Evolutionary conservation across 306 rosid genomes (phyloP), one percentile per base, ranked within the genome.

Genomic region (Pueraria montana): DNA sequence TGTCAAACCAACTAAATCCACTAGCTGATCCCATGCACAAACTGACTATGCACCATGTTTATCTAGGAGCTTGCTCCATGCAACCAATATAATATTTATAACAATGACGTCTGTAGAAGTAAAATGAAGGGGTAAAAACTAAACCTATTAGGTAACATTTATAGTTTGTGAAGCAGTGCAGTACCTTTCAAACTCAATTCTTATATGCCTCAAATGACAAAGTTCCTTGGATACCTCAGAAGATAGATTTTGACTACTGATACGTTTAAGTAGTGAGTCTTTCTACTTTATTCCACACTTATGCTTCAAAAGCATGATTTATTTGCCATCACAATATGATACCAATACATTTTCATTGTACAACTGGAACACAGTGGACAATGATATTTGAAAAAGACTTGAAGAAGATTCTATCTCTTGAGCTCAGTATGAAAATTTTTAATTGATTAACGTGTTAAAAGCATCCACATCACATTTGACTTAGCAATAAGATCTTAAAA

Each of bases 381-480:
- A 38, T 18, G 42, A 74, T 18, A 48, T 36, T 64, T 26, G 68
- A 84, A 67, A 68, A 85, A 32, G 81, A 76, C 82, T 48, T 59
- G 55, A 68, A 43, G 50, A 66, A 18, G 70, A 50, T 64, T 78
- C 38, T 55, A 78, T 36, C 68, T 13, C 11, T 24, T 49, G 56
- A 70, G 53, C 49, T 62, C 63, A 42, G 3, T 16, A 24, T 7
- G 72, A 70, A 63, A 77, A 30, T 65, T 24, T 21, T 62, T 49
- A 72, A 45, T 64, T 18, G 74, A 79, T 78, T 77, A 42, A 64
- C 50, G 55, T 12, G 80, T 65, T 46, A 20, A n/a, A n/a, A n/a
- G 61, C 23, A 48, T 64, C 21, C 26, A 34, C 78, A 56, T 82
- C 80, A 78, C 50, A 32, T 70, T 80, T 80, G 88, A 78, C 85